Evolutionary conservation across 192 early-diverging fungal species (phyloP), one percentile per base, ranked within the genome.

Genomic region (Haplosporangium gracile): DNA sequence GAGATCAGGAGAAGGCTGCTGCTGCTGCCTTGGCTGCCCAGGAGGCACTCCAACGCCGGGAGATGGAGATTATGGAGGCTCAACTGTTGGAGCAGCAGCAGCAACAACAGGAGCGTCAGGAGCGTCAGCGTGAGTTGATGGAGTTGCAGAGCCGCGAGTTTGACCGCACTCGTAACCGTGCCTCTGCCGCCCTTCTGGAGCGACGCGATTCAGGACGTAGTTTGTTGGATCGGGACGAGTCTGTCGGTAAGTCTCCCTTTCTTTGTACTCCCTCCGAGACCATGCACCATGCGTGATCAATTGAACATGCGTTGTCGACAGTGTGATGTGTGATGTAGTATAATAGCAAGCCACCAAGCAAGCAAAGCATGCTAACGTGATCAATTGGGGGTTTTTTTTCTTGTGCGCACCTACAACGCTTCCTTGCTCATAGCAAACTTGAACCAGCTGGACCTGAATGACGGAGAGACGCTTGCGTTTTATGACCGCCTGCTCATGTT

Each of bases 401-500:
- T 79, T 71, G 38, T 29, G 20, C 20, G 70, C 15, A 22, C 38
- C 24, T 16, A 5, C 42, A 43, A 43, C 5, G 49, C 71, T 32
- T 7, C 34, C 63, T 29, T 68, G 9, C 26, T 73, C 38, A 24
- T 79, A 89, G 80, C 63, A 70, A 78, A 82, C 16, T 57, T 87
- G 42, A 79, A 79, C 73, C 82, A 88, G 47, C 90, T 96, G 71
- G 93, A 96, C 73, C 83, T 96, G 71, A 95, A 95, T 77, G 93
- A 96, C 87, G 88, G 92, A 26, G 92, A 92, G 70, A 95, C 94
- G 15, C 88, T 95, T 40, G 89, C 91, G 60, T 90, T 95, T 57
- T 96, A 96, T 84, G 94, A 95, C 47, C 91, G 93, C 72, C 83
- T 96, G 73, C 91, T 94, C 68, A 90, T 93, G 55, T 96, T 96